Conservation (phyloP, 441 rosid species). For the Rhodomyrtus psidioides region DNA sequence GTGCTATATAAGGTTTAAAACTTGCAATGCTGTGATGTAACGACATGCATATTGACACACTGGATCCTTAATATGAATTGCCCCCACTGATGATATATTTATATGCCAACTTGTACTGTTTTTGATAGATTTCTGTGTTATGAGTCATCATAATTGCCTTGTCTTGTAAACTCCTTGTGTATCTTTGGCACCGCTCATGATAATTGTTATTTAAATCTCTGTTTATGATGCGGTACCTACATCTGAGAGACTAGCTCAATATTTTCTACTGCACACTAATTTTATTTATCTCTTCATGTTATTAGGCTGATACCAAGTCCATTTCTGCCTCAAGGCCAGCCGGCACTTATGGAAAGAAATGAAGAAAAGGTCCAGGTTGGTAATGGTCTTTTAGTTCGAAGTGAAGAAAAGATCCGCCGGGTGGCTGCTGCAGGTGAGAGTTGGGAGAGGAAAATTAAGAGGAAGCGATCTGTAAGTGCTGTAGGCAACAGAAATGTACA, state of each 20-base stretch:
- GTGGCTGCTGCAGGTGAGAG: slow-evolving; percentile 83
- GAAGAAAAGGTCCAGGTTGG: slow-evolving; percentile 48
- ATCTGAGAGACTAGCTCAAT: background rate
- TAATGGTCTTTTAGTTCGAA: slow-evolving; percentile 38
- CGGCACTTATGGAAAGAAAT: slow-evolving; percentile 36
- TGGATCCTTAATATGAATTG: background rate
- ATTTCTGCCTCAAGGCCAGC: slow-evolving; percentile 43
- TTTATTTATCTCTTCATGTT: background rate
- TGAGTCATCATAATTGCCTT: background rate
- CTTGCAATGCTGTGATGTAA: background rate
- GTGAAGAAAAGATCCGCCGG: slow-evolving; percentile 75
- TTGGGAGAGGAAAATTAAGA: slow-evolving; percentile 91
- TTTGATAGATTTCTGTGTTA: background rate
- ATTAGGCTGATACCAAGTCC: slow-evolving; percentile 54
- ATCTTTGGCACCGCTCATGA: background rate
- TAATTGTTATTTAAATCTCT: background rate
- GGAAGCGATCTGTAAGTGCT: slow-evolving; percentile 83
- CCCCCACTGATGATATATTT: background rate
- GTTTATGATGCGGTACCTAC: background rate
- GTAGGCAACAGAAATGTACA: slow-evolving; percentile 50
- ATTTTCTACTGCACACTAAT: background rate
- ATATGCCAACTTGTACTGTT: background rate
- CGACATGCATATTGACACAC: background rate
- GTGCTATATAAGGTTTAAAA: background rate
- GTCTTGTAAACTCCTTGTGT: background rate